These are phyloP conservation scores for Kwoniella bestiolae DNA, from an alignment of 768 basidiomycete species.

Conservation along the genomic window DNA sequence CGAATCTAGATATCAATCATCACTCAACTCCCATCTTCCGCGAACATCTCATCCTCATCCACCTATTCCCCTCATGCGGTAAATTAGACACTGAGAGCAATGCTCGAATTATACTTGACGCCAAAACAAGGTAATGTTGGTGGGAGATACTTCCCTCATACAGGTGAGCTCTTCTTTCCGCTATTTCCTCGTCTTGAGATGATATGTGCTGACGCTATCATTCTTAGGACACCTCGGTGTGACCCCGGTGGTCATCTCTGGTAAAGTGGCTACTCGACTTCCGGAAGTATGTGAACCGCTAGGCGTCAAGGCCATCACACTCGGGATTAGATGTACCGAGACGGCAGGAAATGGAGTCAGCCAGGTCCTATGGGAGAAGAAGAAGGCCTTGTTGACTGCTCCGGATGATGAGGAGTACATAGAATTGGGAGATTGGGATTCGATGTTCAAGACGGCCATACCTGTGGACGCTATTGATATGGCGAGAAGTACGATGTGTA, in stretches of 20 bases:
- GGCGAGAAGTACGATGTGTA: constrained; percentile 31
- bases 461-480: constrained; percentile 31
- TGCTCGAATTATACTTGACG: constrained; percentile 41
- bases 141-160: constrained; percentile 40
- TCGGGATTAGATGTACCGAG: constrained; percentile 37
- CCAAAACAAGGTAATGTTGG: constrained; percentile 38
- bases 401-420: constrained; percentile 22
- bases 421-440: constrained; percentile 40
- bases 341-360: constrained; percentile 27
- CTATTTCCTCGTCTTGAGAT: background rate
- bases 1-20: no score
- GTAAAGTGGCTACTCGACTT: constrained; percentile 30
- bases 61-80: constrained; percentile 14
- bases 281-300: constrained; percentile 37
- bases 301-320: constrained; percentile 28
- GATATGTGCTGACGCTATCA: background rate
- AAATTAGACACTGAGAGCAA: constrained; percentile 4
- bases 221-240: constrained; percentile 45
- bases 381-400: constrained; percentile 21
- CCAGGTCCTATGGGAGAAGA: constrained; percentile 38
- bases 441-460: constrained; percentile 34
- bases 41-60: background rate
- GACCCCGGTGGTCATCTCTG: constrained; percentile 36
- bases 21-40: no score
- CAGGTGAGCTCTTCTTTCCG: constrained; percentile 27